Percentiles rank a stretch among this genome's conserved stretches.
These are phyloP conservation scores for Sphagnum tenellum DNA, from an alignment of 225 moss, liverwort and hornwort genomes.

Conservation along the genomic window DNA sequence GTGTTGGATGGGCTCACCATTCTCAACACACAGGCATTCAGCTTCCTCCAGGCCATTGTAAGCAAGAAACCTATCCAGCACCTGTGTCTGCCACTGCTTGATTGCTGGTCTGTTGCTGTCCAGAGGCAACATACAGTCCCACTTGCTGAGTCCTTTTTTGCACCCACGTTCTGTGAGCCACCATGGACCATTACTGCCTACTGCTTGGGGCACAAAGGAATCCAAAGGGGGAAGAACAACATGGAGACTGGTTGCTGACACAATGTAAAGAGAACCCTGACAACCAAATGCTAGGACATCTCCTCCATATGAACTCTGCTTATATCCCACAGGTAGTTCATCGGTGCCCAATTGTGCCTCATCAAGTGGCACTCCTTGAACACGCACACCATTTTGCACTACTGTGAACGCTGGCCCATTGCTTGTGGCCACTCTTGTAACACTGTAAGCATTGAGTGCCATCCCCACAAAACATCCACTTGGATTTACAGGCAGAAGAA, in stretches of 20 bases:
- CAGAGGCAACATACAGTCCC: constrained; percentile 30
- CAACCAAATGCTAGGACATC: constrained; percentile 54
- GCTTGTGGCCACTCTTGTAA: constrained; percentile 35
- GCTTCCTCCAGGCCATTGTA: constrained; percentile 76
- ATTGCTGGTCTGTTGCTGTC: constrained; percentile 14
- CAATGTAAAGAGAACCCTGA: constrained; percentile 70
- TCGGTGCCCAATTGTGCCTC: constrained; percentile 33
- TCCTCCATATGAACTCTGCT: constrained; percentile 27
- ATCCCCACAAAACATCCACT: constrained; percentile 41
- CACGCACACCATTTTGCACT: constrained; percentile 35
- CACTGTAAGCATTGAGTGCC: constrained; percentile 55
- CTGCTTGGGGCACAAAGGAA: constrained; percentile 19
- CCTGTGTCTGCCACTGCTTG: constrained; percentile 73
- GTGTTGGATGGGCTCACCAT: constrained; percentile 35
- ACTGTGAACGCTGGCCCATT: constrained; percentile 20
- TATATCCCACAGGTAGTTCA: constrained; percentile 19
- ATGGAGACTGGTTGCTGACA: constrained; percentile 72
- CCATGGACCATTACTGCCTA: constrained; percentile 19
- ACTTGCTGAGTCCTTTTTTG: constrained; percentile 22
- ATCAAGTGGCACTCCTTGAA: constrained; percentile 37
- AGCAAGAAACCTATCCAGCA: constrained; percentile 81
- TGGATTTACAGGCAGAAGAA: constrained; percentile 41
- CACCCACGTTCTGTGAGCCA: constrained; percentile 14
- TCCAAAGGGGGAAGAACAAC: constrained; percentile 84
- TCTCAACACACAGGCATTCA: constrained; percentile 74